phyloP scores from a whole-genome alignment of 176 grass and related monocot genomes.

The Urochloa ruziziensis region DNA sequence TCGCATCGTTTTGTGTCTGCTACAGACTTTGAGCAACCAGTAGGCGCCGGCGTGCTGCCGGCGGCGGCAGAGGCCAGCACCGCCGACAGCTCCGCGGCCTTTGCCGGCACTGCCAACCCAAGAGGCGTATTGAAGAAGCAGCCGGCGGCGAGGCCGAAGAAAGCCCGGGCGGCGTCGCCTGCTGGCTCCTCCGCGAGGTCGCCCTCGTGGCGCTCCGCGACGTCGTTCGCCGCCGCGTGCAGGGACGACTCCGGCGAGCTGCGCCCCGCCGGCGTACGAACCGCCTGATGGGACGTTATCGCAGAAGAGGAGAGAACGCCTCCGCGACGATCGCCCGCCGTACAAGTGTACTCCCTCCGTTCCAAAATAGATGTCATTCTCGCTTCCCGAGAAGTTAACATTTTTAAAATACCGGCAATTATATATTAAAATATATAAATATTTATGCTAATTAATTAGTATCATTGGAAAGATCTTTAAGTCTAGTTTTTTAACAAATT shows the following conservation, averaged over 20 bases:
- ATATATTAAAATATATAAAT: too few relatives aligned
- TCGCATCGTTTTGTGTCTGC: not conserved
- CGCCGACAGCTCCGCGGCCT: constrained; percentile 6
- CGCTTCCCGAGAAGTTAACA: too few relatives aligned
- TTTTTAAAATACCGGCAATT: too few relatives aligned
- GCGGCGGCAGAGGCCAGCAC: constrained; percentile 24
- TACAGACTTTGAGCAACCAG: constrained; percentile 64
- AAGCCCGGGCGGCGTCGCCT: constrained; percentile 6
- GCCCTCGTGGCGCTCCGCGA: constrained; percentile 44
- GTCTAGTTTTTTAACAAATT: too few relatives aligned
- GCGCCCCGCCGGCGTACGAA: not conserved
- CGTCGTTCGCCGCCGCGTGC: constrained; percentile 47
- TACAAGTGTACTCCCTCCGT: too few relatives aligned
- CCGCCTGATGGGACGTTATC: constrained; percentile 4
- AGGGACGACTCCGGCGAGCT: constrained; percentile 34
- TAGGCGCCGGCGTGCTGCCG: constrained; percentile 2
- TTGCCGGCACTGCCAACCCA: not conserved
- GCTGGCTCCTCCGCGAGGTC: constrained; percentile 39
- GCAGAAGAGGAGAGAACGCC: not conserved
- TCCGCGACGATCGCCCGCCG: not conserved
- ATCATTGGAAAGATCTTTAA: too few relatives aligned
- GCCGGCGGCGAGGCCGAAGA: constrained; percentile 31
- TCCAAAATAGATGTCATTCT: too few relatives aligned
- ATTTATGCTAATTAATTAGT: too few relatives aligned
- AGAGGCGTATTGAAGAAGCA: constrained; percentile 21